phyloP scores from a whole-genome alignment of 352 stramenopile genomes.

The Phytophthora sp. region DNA sequence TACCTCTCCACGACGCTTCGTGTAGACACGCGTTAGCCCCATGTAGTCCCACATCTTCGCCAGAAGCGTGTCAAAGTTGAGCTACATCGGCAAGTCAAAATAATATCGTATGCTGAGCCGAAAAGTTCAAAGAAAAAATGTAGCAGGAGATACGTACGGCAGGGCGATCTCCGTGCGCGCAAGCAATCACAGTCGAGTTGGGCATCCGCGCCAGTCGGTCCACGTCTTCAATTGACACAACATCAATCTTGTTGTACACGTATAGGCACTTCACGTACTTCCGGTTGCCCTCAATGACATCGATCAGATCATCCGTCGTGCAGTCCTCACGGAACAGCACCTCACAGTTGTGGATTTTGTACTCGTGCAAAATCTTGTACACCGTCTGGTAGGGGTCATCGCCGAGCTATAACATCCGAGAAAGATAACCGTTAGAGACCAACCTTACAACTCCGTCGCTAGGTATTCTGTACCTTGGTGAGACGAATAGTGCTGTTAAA shows the following conservation, averaged over 20 bases:
- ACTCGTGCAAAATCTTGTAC: conserved; percentile 95
- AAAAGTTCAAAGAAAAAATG: not conserved
- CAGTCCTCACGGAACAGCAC: conserved; percentile 98
- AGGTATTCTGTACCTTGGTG: conserved; percentile 93
- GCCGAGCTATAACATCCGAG: conserved; percentile 54
- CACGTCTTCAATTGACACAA: conserved; percentile 99
- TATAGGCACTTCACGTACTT: conserved; percentile 99
- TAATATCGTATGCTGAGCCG: no score
- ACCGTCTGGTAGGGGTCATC: conserved; percentile 90
- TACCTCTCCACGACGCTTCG: conserved; percentile 86
- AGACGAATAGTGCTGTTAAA: conserved; percentile 96
- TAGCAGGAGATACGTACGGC: conserved; percentile 47
- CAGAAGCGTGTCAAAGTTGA: conserved; percentile 97
- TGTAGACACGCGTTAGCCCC: conserved; percentile 90
- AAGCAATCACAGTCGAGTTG: conserved; percentile 97
- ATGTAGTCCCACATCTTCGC: conserved; percentile 92
- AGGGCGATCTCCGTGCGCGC: conserved; percentile 77
- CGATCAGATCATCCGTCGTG: conserved; percentile 98
- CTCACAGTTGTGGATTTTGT: conserved; percentile 98
- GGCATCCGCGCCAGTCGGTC: conserved; percentile 95
- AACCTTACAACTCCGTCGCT: no score
- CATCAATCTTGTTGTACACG: conserved; percentile 99
- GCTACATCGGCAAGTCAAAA: no score
- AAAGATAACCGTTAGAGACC: not conserved
- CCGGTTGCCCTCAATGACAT: conserved; percentile 98